Base-by-base conservation (phyloP, 371 early-diverging fungal genomes). In the Gilbertella persicaria region DNA sequence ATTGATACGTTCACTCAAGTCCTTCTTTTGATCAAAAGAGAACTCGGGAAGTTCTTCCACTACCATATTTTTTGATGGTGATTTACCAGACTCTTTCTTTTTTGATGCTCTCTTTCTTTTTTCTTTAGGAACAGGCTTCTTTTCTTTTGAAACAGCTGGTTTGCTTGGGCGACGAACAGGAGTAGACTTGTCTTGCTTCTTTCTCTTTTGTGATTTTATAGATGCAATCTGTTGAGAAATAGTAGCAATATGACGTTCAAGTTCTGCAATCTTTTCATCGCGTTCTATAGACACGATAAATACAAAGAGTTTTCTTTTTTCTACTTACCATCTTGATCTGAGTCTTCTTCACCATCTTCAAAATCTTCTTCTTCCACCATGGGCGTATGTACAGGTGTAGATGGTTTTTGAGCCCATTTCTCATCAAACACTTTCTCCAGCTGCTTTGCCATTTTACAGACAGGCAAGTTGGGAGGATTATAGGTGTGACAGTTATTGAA, bases 401-500 rank as follows among this genome's bases (percentile, higher is more conserved):
- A 53, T 5, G 91, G 92, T 55, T 69, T 76, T 33, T 86, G 83
- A 14, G 73, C 67, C 96, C 95, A 96, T 56, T 93, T 95, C 8
- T 75, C 67, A 41, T 96, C 88, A 73, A 97, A 97, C 4, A 89
- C 75, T 14, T 72, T 75, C 64, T 97, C 95, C 44, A 96, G 64
- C 24, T 83, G 74, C 41, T 81, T 74, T 0, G 93, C 96, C 77
- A 91, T 88, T 16, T 84, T 73, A 69, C 96, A 89, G 0, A 99
- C 94, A 2, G 94, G 95, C 17, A 91, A 82, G 1, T 84, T 91
- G 4, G 87, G 82, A 5, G 91, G 90, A 60, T 99, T 99, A 74
- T 96, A 99, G 0, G 72, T 72, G 56, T 88, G 93, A 72, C 99
- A 99, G 72, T 99, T 99, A 39, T 81, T 73, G 61, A 99, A 84